Conservation (phyloP, 176 grass and related monocot species). For the Zoysia japonica region DNA sequence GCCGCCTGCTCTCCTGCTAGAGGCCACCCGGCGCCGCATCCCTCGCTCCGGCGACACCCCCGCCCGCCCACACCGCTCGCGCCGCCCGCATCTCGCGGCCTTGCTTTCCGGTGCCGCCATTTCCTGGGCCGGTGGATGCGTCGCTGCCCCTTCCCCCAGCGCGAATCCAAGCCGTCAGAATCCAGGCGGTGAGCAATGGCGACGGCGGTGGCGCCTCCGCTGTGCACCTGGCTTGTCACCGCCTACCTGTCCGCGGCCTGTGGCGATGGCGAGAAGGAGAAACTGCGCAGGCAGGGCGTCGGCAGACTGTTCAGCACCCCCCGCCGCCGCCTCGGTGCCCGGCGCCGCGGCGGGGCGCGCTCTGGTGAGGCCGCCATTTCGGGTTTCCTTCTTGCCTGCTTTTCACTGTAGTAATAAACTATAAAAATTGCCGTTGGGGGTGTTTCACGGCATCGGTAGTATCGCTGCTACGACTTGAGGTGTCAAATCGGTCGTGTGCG, state of each 20-base stretch:
- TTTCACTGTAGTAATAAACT: not conserved
- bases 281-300: constrained; percentile 35
- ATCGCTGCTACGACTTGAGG: not conserved
- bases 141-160: not conserved
- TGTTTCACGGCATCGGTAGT: not conserved
- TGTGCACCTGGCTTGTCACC: constrained; percentile 83
- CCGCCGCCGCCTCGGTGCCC: constrained; percentile 27
- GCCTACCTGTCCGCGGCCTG: constrained; percentile 75
- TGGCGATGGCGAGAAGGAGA: constrained; percentile 31
- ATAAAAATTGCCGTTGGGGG: not conserved
- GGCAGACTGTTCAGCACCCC: constrained; percentile 37
- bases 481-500: not conserved
- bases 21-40: not conserved
- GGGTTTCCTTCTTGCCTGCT: not conserved
- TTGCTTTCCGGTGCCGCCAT: constrained; percentile 22
- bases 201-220: constrained; percentile 61
- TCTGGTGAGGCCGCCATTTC: constrained; percentile 45
- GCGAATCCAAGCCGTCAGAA: constrained; percentile 11
- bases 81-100: constrained; percentile 43
- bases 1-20: constrained; percentile 31
- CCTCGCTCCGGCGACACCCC: not conserved
- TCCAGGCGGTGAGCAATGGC: constrained; percentile 50
- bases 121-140: constrained; percentile 25
- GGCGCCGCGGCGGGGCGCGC: constrained; percentile 43
- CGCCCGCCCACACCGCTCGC: not conserved